Conservation (phyloP, 805 yeast species). For the Komagataella ulmi region DNA sequence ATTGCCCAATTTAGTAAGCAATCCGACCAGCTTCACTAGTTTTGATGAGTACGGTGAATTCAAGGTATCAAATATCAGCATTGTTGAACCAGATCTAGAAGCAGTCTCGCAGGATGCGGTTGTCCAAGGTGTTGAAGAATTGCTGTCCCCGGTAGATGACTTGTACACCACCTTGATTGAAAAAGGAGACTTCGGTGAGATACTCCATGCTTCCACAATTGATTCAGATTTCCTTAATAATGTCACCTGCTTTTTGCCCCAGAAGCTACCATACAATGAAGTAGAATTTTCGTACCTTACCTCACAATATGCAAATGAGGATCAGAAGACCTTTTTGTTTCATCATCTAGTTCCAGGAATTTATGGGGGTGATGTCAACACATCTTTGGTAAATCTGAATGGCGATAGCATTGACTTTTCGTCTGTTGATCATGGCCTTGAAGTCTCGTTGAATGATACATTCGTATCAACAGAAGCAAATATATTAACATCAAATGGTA, state of each 20-base stretch:
- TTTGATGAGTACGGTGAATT: neutral
- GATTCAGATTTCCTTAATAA: constrained; percentile 10
- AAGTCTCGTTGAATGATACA: neutral
- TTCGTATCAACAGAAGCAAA: constrained; percentile 15
- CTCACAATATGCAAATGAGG: constrained; percentile 16
- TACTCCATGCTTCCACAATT: neutral
- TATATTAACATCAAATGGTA: constrained; percentile 29
- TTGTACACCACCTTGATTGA: neutral
- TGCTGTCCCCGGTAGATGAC: constrained; percentile 24
- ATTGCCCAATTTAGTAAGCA: neutral
- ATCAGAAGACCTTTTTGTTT: constrained; percentile 13
- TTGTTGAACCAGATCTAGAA: constrained; percentile 40
- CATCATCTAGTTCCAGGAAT: constrained; percentile 26
- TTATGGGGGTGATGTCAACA: constrained; percentile 26
- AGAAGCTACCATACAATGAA: constrained; percentile 25
- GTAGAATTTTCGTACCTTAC: constrained; percentile 32
- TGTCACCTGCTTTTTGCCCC: constrained; percentile 32
- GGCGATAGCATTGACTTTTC: neutral
- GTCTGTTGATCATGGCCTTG: neutral
- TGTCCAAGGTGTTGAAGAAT: constrained; percentile 47
- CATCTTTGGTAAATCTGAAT: constrained; percentile 4
- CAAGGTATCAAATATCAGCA: constrained; percentile 19
- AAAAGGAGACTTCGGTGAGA: neutral
- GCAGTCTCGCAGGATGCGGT: constrained; percentile 55
- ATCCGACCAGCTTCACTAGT: neutral